phyloP scores from a whole-genome alignment of 2,329 filamentous ascomycete species.

The Sclerotiophoma versabilis region DNA sequence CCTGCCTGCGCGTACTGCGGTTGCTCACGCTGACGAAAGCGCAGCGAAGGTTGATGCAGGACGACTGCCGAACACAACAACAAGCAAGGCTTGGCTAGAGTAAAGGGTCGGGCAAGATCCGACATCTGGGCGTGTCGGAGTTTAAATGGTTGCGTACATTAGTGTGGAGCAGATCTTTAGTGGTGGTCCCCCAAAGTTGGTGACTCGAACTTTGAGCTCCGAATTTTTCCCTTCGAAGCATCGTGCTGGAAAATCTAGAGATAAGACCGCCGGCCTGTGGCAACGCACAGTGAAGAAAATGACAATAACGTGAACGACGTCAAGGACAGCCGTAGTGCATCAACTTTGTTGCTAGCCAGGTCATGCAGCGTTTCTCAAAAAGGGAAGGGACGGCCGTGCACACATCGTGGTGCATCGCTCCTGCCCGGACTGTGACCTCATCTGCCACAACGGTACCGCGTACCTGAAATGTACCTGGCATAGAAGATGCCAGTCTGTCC shows the following conservation, averaged over 20 bases:
- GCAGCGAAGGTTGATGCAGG: constrained; percentile 12
- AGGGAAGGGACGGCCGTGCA: constrained; percentile 22
- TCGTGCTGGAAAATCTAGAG: constrained; percentile 22
- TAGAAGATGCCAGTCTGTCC: constrained; percentile 1
- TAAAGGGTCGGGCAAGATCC: constrained; percentile 8
- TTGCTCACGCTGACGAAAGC: constrained; percentile 26
- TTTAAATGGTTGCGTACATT: constrained; percentile 34
- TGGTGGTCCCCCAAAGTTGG: constrained; percentile 22
- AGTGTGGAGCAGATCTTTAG: constrained; percentile 36
- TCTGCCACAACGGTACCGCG: constrained; percentile 15
- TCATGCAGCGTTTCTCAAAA: constrained; percentile 23
- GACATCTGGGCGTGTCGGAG: constrained; percentile 22
- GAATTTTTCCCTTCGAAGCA: constrained; percentile 17
- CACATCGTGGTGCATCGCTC: constrained; percentile 2
- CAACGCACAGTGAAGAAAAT: constrained; percentile 23
- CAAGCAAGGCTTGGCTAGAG: constrained; percentile 8
- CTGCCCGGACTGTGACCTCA: constrained; percentile 19
- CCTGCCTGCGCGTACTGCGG: constrained; percentile 37
- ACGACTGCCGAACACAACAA: constrained; percentile 7
- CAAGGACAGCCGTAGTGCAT: constrained; percentile 18
- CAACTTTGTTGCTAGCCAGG: constrained; percentile 16
- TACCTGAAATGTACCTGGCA: constrained; percentile 34
- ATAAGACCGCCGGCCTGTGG: constrained; percentile 24
- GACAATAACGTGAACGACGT: constrained; percentile 10
- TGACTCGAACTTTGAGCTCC: constrained; percentile 33